Evolutionary conservation across 2,329 filamentous ascomycete genomes (phyloP).

Genomic region (Penicillium sp.): DNA sequence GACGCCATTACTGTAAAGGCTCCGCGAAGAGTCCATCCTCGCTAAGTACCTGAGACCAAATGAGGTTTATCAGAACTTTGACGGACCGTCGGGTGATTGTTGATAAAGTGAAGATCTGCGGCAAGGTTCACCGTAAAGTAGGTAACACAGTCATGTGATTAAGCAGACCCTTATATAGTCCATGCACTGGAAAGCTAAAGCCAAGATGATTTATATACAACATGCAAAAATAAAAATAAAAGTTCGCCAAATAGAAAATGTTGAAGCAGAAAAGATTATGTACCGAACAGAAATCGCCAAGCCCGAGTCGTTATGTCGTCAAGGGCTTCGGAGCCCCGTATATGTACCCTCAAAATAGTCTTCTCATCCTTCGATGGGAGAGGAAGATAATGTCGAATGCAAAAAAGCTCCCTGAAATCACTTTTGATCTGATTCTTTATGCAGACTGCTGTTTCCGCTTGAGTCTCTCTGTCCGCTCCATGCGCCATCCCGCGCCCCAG

Average conservation of each 20-base stretch:
- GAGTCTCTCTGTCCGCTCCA: constrained; percentile 21
- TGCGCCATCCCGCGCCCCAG: constrained; percentile 30
- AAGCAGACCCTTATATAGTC: neutral
- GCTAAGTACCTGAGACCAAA: neutral
- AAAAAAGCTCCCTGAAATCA: neutral
- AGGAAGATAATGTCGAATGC: neutral
- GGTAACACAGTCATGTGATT: neutral
- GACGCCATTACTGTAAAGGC: constrained; percentile 57
- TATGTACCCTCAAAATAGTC: neutral
- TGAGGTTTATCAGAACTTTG: neutral
- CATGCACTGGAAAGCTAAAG: neutral
- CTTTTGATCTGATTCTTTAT: neutral
- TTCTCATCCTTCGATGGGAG: neutral
- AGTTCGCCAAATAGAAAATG: neutral
- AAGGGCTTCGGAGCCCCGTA: neutral
- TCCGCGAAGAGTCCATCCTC: constrained; percentile 37
- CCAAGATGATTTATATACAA: constrained; percentile 1
- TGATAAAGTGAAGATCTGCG: neutral
- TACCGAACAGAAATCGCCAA: neutral
- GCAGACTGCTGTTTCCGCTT: constrained; percentile 9
- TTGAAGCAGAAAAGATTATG: neutral
- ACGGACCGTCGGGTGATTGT: neutral
- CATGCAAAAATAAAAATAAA: neutral
- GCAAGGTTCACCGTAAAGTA: neutral
- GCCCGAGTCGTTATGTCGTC: constrained; percentile 10